Conservation (phyloP, 73 alveolate genomes). For the Uronychia setigera region DNA sequence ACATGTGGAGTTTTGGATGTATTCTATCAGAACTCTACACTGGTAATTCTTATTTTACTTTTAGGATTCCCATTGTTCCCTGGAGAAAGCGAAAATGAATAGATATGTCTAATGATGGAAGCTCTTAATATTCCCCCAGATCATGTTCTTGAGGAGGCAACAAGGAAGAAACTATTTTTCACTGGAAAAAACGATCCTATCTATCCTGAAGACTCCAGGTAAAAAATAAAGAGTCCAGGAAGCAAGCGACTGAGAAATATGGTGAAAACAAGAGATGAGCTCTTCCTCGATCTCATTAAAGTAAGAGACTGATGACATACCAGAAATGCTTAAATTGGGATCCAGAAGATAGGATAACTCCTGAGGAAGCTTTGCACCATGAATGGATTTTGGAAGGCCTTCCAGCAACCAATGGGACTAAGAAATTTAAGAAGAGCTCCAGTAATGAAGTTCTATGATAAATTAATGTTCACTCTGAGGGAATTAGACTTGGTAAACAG, state of each 20-base stretch:
- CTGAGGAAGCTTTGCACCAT: conserved; percentile 33
- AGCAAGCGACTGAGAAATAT: conserved; percentile 21
- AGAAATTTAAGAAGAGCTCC: too few relatives aligned
- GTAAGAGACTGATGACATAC: background rate
- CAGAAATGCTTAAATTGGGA: conserved; percentile 31
- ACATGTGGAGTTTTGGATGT: conserved; percentile 92
- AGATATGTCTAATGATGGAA: conserved; percentile 79
- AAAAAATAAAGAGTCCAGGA: conserved; percentile 47
- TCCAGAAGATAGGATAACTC: conserved; percentile 19
- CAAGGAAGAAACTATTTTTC: conserved; percentile 47
- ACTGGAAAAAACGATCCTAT: conserved; percentile 57
- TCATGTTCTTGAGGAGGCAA: conserved; percentile 42
- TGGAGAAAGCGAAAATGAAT: conserved; percentile 87
- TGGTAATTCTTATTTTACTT: too few relatives aligned
- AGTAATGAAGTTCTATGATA: too few relatives aligned
- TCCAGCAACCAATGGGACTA: too few relatives aligned
- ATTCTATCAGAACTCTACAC: conserved; percentile 79
- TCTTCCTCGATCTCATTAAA: conserved; percentile 51
- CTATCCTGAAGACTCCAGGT: conserved; percentile 39
- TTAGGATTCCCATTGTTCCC: conserved; percentile 91
- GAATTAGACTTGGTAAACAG: too few relatives aligned
- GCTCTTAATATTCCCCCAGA: conserved; percentile 61
- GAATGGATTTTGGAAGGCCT: conserved; percentile 53
- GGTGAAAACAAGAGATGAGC: conserved; percentile 44
- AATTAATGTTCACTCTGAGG: too few relatives aligned